phyloP scores from a whole-genome alignment of 23 red algal species.

The Gracilariopsis chorda region DNA sequence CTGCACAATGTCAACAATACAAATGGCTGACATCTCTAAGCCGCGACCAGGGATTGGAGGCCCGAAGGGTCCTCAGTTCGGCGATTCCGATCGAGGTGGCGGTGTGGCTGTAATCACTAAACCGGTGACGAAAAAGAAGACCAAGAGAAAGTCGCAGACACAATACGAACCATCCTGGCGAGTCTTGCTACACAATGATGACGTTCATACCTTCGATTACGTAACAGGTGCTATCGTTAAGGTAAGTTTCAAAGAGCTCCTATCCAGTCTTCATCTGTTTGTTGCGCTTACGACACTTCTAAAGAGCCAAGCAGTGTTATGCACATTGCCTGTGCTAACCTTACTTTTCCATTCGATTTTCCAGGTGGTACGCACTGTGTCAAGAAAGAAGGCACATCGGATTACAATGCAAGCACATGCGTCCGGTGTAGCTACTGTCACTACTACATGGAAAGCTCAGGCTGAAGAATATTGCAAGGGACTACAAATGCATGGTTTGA shows the following conservation, averaged over 20 bases:
- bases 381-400: constrained; percentile 97
- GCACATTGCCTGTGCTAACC: not conserved
- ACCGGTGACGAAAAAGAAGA: constrained; percentile 70
- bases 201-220: constrained; percentile 99
- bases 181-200: constrained; percentile 97
- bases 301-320: not conserved
- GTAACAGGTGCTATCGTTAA: constrained; percentile 91
- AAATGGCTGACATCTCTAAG: constrained; percentile 72
- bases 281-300: no score
- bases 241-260: constrained; percentile 42
- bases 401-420: constrained; percentile 98
- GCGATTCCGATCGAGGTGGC: constrained; percentile 51
- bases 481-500: constrained; percentile 91
- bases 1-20: not conserved
- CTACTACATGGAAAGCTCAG: constrained; percentile 97
- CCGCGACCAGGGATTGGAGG: constrained; percentile 52
- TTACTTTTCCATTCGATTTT: not conserved
- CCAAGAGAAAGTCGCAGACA: constrained; percentile 78
- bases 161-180: constrained; percentile 94
- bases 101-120: constrained; percentile 88
- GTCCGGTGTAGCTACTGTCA: constrained; percentile 93
- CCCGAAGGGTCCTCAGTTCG: constrained; percentile 42
- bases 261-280: no score
- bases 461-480: constrained; percentile 99
- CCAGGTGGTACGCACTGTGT: constrained; percentile 89